A percentile compares a stretch with the other conserved stretches of the same genome.
Conservation (phyloP, 2,329 filamentous ascomycete species). For the Epichloe typhina region DNA sequence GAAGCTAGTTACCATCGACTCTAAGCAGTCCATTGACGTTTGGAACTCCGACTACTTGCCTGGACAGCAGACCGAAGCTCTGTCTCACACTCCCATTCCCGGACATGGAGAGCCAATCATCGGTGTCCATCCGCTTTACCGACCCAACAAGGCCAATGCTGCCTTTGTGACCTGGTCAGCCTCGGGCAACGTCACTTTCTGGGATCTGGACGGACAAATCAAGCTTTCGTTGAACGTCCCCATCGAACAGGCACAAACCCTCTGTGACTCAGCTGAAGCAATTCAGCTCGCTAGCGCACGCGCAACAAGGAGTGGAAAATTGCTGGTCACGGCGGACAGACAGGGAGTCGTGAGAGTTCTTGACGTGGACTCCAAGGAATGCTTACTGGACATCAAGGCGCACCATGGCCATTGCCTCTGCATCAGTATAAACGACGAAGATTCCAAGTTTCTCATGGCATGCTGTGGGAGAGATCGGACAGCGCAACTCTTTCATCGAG, state of each 20-base stretch:
- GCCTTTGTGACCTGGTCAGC: slow-evolving; percentile 84
- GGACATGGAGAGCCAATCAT: slow-evolving; percentile 53
- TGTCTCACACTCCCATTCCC: slow-evolving; percentile 41
- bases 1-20: slow-evolving; percentile 63
- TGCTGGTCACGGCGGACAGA: slow-evolving; percentile 74
- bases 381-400: slow-evolving; percentile 63
- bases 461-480: slow-evolving; percentile 81
- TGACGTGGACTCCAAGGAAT: slow-evolving; percentile 46
- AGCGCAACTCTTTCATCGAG: slow-evolving; percentile 71
- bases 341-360: slow-evolving; percentile 68
- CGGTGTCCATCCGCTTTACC: slow-evolving; percentile 55
- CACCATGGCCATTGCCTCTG: slow-evolving; percentile 77
- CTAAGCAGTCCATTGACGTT: slow-evolving; percentile 61
- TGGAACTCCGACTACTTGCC: slow-evolving; percentile 35
- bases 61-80: slow-evolving; percentile 22
- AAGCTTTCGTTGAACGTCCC: slow-evolving; percentile 51
- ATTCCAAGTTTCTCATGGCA: slow-evolving; percentile 54
- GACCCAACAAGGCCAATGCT: slow-evolving; percentile 47
- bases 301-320: slow-evolving; percentile 46
- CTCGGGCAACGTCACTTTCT: slow-evolving; percentile 69
- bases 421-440: slow-evolving; percentile 57
- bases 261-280: slow-evolving; percentile 34
- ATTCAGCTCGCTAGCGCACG: slow-evolving; percentile 50
- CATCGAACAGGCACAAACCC: slow-evolving; percentile 47
- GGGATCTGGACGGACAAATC: slow-evolving; percentile 61